Evolutionary conservation across 768 basidiomycete genomes (phyloP), one percentile per base, ranked within the genome.

Genomic region (Calocybe indica): DNA sequence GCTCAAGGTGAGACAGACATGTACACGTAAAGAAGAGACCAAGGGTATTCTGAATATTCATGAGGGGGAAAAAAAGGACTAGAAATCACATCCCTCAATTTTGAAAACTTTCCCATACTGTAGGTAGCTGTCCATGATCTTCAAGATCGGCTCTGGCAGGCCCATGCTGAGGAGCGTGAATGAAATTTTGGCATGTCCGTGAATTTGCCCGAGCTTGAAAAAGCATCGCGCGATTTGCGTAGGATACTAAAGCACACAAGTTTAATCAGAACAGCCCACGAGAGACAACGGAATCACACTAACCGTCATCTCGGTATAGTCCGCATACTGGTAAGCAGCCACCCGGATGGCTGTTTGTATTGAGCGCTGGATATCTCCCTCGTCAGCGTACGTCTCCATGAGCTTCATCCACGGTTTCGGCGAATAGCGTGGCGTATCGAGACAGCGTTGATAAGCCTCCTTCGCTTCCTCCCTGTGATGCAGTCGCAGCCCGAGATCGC

Each of bases 381-480:
- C 96, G 2, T 92, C 92, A n/a, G 92, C 84, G 55, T 96, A 98
- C 79, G 85, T 88, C 67, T 97, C 93, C 72, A 99, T 80, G 43
- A 98, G 67, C 65, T 93, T 94, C 43, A 79, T 69, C 92, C 96
- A 94, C 4, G 94, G 93, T 64, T 95, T 97, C 49, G 83, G 78
- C 5, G 88, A 86, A 66, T 96, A 98, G 15, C 87, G 74, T 22
- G 83, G 77, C 31, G 82, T 73, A 55, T 98, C 96, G 33, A 98
- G 79, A 65, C 92, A 93, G 7, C 94, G 83, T 61, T 96, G 92
- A 62, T 87, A 99, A 4, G 93, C 94, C 61, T 99, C 96, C 67
- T 99, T 98, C 33, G 92, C 93, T 60, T 99, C 96, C 60, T 99
- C 96, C 64, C 92, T 94, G 70, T 98, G 96, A 59, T 95, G 89